Percentiles rank a stretch among this genome's conserved stretches.
These are phyloP conservation scores for Udeniomyces megalosporus DNA, from an alignment of 768 basidiomycete genomes.

Conservation along the genomic window DNA sequence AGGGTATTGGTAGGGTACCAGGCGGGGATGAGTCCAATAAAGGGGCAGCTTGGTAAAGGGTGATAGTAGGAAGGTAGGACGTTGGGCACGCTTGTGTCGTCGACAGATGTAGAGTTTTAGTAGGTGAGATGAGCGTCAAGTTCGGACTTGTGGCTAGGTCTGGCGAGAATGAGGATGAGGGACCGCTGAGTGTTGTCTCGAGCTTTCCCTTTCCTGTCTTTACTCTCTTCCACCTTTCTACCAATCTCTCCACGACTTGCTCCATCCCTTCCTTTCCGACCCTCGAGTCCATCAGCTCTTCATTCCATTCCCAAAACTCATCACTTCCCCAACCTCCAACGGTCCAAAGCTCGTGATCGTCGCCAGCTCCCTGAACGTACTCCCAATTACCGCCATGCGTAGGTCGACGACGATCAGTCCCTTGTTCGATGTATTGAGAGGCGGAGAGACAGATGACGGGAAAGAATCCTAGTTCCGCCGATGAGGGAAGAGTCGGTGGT, in stretches of 20 bases:
- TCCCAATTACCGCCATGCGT: slow-evolving; percentile 62
- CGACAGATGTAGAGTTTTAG: too few species aligned
- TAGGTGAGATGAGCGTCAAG: too few species aligned
- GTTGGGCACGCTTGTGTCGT: too few species aligned
- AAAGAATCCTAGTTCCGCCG: slow-evolving; percentile 32
- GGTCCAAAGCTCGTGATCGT: slow-evolving; percentile 79
- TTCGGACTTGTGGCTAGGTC: too few species aligned
- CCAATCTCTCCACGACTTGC: not conserved
- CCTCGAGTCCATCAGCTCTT: slow-evolving; percentile 33
- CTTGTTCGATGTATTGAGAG: slow-evolving; percentile 44
- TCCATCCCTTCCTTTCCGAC: not conserved
- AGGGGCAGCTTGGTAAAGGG: not conserved
- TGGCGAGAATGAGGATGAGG: not conserved
- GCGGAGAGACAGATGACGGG: slow-evolving; percentile 78
- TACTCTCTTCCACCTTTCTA: not conserved
- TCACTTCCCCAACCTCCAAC: slow-evolving; percentile 55
- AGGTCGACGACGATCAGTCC: slow-evolving; percentile 45
- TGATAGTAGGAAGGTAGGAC: too few species aligned
- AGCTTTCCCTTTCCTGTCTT: too few species aligned
- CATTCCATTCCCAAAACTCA: slow-evolving; percentile 50
- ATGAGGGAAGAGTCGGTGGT: slow-evolving; percentile 1
- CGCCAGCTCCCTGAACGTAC: slow-evolving; percentile 87
- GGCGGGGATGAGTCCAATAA: not conserved
- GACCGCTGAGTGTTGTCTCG: not conserved
- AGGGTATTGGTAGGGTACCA: not conserved